Evolutionary conservation across 768 basidiomycete genomes (phyloP).

Genomic region (Candolleomyces eurysporus): DNA sequence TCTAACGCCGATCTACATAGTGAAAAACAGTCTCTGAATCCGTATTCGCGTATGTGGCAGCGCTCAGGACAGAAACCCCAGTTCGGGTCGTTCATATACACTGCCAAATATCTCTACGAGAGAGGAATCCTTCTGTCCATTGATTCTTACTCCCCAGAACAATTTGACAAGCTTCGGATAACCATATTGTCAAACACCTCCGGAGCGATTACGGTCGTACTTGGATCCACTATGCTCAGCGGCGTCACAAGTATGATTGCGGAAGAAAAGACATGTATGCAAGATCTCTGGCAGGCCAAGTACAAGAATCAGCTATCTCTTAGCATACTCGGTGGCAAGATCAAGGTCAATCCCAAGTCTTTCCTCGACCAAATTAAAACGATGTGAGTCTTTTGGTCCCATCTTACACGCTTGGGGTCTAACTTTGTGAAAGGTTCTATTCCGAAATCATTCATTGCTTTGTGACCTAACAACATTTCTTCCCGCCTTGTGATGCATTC

Average conservation of each 20-base stretch:
- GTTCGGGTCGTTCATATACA: constrained; percentile 92
- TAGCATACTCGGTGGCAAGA: constrained; percentile 72
- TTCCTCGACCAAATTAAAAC: constrained; percentile 90
- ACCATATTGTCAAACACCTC: constrained; percentile 91
- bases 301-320: constrained; percentile 78
- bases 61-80: constrained; percentile 75
- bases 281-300: constrained; percentile 86
- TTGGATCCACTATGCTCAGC: constrained; percentile 63
- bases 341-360: constrained; percentile 82
- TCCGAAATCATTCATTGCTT: background rate
- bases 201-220: constrained; percentile 82
- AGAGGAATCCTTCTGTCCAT: constrained; percentile 90
- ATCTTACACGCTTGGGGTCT: too few relatives aligned
- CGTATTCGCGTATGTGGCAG: too few relatives aligned
- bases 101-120: constrained; percentile 85
- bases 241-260: constrained; percentile 63
- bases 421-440: background rate
- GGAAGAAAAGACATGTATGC: constrained; percentile 82
- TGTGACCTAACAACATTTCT: background rate
- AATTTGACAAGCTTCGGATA: constrained; percentile 90
- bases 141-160: constrained; percentile 92
- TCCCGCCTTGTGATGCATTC: background rate
- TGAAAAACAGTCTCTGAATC: too few relatives aligned
- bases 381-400: constrained; percentile 56
- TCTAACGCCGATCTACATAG: too few relatives aligned